phyloP scores from a whole-genome alignment of 2,329 filamentous ascomycete genomes.

The Paraconiothyrium brasiliense region DNA sequence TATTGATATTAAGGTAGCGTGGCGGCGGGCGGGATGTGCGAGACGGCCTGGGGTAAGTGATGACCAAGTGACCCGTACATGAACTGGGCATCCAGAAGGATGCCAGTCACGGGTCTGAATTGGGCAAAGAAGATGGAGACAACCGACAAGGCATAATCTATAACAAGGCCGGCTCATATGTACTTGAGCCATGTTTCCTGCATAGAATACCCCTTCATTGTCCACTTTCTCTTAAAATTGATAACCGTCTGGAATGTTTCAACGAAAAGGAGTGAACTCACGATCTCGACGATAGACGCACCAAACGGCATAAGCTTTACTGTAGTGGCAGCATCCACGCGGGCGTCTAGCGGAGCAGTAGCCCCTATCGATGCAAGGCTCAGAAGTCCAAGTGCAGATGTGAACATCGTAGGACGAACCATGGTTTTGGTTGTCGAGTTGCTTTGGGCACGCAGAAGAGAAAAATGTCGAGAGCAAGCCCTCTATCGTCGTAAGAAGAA shows the following conservation, averaged over 20 bases:
- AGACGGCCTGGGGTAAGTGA: neutral
- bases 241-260: neutral
- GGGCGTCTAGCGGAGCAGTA: slow-evolving; percentile 1
- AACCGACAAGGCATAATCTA: neutral
- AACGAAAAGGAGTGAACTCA: slow-evolving; percentile 20
- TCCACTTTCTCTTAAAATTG: neutral
- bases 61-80: neutral
- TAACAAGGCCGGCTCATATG: no score
- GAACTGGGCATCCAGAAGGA: neutral
- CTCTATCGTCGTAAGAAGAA: neutral
- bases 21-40: no score
- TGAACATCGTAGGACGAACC: slow-evolving; percentile 6
- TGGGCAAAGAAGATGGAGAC: neutral
- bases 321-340: slow-evolving; percentile 26
- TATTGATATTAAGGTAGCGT: no score
- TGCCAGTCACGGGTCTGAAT: neutral
- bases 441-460: neutral
- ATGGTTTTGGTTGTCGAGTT: neutral
- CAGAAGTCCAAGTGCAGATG: slow-evolving; percentile 8
- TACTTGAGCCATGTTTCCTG: neutral
- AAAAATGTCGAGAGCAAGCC: neutral
- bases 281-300: slow-evolving; percentile 45
- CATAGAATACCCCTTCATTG: neutral
- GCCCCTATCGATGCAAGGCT: neutral
- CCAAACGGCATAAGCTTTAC: slow-evolving; percentile 50